Evolutionary conservation across 805 yeast genomes (phyloP).

Genomic region (Metschnikowia gruessii): DNA sequence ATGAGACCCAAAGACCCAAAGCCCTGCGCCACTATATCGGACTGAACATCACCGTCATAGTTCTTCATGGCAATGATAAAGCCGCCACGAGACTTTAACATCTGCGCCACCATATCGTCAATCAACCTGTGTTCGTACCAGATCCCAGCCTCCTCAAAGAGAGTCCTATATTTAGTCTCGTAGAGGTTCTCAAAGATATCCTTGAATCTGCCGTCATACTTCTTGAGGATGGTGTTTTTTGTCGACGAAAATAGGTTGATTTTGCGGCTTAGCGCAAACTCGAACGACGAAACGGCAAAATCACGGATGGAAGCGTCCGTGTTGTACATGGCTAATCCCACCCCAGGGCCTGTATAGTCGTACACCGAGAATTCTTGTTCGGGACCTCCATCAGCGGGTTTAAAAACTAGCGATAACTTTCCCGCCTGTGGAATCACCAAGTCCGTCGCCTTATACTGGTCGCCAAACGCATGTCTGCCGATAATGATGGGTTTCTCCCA

Average conservation of each 20-base stretch:
- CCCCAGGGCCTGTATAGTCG: conserved; percentile 66
- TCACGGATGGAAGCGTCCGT: conserved; percentile 75
- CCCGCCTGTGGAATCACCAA: conserved; percentile 66
- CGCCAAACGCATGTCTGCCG: conserved; percentile 86
- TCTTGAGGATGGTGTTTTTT: conserved; percentile 77
- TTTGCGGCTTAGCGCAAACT: conserved; percentile 62
- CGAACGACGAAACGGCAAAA: conserved; percentile 78
- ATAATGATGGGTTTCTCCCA: conserved; percentile 83
- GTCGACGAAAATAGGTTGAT: conserved; percentile 69
- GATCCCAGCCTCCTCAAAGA: conserved; percentile 59
- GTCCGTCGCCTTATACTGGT: conserved; percentile 81
- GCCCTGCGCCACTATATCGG: conserved; percentile 85
- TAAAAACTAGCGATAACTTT: conserved; percentile 60
- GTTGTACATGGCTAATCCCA: conserved; percentile 80
- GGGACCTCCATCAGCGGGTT: conserved; percentile 57
- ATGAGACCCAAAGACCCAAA: conserved; percentile 80
- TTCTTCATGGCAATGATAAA: conserved; percentile 77
- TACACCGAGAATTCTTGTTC: conserved; percentile 51
- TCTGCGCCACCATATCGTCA: conserved; percentile 88
- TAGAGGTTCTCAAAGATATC: conserved; percentile 72
- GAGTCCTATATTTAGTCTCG: conserved; percentile 51
- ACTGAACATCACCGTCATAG: conserved; percentile 84
- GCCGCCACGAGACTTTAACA: conserved; percentile 83
- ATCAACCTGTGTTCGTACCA: conserved; percentile 79
- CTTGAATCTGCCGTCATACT: conserved; percentile 79